A percentile compares a stretch with the other conserved stretches of the same genome.
Conservation (phyloP, 2,329 filamentous ascomycete species). For the Aspergillus arachidicola region DNA sequence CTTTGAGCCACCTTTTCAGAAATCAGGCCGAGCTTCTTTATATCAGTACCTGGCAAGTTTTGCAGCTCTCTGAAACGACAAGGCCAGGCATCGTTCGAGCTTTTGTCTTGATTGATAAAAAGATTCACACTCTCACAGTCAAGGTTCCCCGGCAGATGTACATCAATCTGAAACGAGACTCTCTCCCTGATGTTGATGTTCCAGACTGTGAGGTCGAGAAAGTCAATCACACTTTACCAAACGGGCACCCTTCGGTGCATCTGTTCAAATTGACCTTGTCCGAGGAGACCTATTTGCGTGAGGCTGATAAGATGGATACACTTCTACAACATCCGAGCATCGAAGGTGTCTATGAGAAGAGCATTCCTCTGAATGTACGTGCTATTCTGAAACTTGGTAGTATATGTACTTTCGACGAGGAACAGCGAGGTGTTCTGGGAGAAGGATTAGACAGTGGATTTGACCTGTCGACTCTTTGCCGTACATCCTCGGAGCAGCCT, state of each 20-base stretch:
- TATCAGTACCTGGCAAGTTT: constrained; percentile 90
- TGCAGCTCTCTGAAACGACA: constrained; percentile 82
- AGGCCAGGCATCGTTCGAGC: constrained; percentile 83
- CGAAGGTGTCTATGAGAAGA: constrained; percentile 95
- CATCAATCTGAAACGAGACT: constrained; percentile 84
- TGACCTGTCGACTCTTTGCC: constrained; percentile 75
- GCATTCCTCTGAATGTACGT: constrained; percentile 82
- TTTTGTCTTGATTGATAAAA: constrained; percentile 89
- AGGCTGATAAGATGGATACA: constrained; percentile 77
- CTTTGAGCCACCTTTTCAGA: constrained; percentile 74
- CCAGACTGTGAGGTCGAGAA: constrained; percentile 87
- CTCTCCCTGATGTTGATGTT: constrained; percentile 85
- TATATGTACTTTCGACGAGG: constrained; percentile 89
- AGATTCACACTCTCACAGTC: constrained; percentile 84
- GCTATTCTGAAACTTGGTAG: constrained; percentile 89
- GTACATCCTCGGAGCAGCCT: constrained; percentile 65
- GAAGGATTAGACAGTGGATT: constrained; percentile 94
- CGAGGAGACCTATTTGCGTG: constrained; percentile 83
- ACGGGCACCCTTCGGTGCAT: constrained; percentile 90
- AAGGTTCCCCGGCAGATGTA: constrained; percentile 88
- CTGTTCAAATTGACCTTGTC: constrained; percentile 91
- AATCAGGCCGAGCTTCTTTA: constrained; percentile 90
- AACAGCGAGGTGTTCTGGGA: constrained; percentile 84
- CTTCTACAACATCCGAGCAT: constrained; percentile 92
- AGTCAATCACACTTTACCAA: constrained; percentile 88